Evolutionary conservation across 2,329 filamentous ascomycete species (phyloP).

Genomic region (Epichloe aotearoae): DNA sequence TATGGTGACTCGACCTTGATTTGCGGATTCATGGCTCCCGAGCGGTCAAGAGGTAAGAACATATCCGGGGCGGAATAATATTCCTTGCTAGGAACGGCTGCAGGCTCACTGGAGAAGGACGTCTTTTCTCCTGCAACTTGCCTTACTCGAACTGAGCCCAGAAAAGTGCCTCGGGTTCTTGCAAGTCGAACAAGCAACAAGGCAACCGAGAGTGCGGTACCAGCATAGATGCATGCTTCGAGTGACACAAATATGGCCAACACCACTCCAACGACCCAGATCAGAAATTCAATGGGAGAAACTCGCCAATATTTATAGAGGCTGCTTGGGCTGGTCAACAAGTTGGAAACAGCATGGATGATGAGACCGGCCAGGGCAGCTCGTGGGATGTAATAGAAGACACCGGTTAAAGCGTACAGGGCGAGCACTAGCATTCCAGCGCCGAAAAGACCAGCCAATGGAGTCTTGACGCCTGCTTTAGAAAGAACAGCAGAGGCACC

Average conservation of each 20-base stretch:
- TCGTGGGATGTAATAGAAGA: constrained; percentile 72
- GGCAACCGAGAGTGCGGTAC: constrained; percentile 27
- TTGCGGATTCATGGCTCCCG: constrained; percentile 31
- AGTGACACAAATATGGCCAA: constrained; percentile 36
- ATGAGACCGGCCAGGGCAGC: constrained; percentile 62
- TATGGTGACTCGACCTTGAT: constrained; percentile 28
- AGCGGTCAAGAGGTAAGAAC: constrained; percentile 28
- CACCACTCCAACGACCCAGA: constrained; percentile 63
- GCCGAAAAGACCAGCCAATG: constrained; percentile 66
- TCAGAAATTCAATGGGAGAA: constrained; percentile 58
- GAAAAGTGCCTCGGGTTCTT: constrained; percentile 32
- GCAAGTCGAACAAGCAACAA: constrained; percentile 33
- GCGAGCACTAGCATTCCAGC: constrained; percentile 63
- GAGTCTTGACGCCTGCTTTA: constrained; percentile 70
- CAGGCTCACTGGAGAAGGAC: not conserved
- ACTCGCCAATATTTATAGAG: constrained; percentile 69
- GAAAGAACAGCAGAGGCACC: constrained; percentile 69
- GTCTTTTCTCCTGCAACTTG: constrained; percentile 6
- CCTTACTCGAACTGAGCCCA: constrained; percentile 23
- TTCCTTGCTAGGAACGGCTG: not conserved
- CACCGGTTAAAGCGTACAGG: constrained; percentile 61
- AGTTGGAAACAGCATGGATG: constrained; percentile 69
- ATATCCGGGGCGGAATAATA: constrained; percentile 15
- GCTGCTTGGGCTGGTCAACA: constrained; percentile 60
- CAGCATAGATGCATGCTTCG: constrained; percentile 37